A percentile compares a stretch with the other conserved stretches of the same genome.
These are phyloP conservation scores for Phytophthora boehmeriae DNA, from an alignment of 352 stramenopile species.

Conservation along the genomic window DNA sequence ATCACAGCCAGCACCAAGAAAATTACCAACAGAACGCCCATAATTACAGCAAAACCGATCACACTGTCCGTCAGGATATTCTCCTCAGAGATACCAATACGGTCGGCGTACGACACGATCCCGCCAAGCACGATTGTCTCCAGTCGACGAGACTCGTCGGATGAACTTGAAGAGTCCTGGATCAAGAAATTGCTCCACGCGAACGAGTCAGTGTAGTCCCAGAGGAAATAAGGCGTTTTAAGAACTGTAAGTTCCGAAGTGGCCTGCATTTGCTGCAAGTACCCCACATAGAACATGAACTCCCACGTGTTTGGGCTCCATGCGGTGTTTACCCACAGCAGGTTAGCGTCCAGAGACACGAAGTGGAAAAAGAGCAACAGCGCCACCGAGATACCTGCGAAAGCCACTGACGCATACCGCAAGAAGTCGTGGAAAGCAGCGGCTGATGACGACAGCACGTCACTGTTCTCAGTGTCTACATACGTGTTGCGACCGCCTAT, in stretches of 20 bases:
- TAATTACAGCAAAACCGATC: slow-evolving; percentile 52
- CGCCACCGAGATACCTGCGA: slow-evolving; percentile 66
- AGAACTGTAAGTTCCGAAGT: slow-evolving; percentile 63
- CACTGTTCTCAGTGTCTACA: slow-evolving; percentile 49
- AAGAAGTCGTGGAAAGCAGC: slow-evolving; percentile 63
- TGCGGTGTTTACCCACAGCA: slow-evolving; percentile 42
- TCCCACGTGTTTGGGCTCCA: slow-evolving; percentile 84
- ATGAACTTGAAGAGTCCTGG: slow-evolving; percentile 20
- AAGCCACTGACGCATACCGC: slow-evolving; percentile 55
- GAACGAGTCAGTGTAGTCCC: slow-evolving; percentile 74
- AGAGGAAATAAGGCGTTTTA: slow-evolving; percentile 71
- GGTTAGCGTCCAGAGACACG: slow-evolving; percentile 51
- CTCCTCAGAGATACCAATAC: slow-evolving; percentile 52
- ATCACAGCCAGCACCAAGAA: slow-evolving; percentile 57
- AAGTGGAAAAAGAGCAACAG: slow-evolving; percentile 69
- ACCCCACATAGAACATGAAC: slow-evolving; percentile 64
- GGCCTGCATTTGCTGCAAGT: slow-evolving; percentile 72
- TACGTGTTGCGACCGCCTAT: slow-evolving; percentile 63
- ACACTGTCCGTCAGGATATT: slow-evolving; percentile 44
- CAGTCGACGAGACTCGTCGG: slow-evolving; percentile 39
- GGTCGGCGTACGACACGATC: slow-evolving; percentile 61
- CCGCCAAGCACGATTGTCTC: slow-evolving; percentile 61
- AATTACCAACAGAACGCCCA: slow-evolving; percentile 45
- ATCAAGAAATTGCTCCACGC: slow-evolving; percentile 75
- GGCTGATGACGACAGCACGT: slow-evolving; percentile 50